Evolutionary conservation across 805 yeast genomes (phyloP).

Genomic region (Starmera pachycereana): DNA sequence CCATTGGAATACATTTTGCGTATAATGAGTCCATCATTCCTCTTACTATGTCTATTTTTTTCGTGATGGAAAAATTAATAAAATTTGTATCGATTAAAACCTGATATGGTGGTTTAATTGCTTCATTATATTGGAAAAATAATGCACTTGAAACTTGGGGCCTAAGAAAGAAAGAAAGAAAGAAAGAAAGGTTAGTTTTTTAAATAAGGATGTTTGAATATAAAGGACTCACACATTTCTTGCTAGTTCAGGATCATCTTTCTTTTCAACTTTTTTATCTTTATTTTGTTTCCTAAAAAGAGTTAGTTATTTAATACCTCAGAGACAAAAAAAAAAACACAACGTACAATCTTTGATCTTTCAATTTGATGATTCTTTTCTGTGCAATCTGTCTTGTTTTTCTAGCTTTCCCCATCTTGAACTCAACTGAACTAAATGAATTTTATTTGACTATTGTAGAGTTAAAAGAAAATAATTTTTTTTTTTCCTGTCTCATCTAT

Average conservation of each 20-base stretch:
- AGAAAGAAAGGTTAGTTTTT: conserved; percentile 11
- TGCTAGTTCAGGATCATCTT: conserved; percentile 69
- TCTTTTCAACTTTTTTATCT: conserved; percentile 26
- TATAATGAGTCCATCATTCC: conserved; percentile 95
- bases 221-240: conserved; percentile 31
- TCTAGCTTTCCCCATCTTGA: conserved; percentile 88
- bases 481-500: background rate
- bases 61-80: conserved; percentile 91
- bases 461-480: background rate
- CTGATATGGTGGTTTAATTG: conserved; percentile 97
- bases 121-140: conserved; percentile 87
- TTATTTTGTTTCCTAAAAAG: conserved; percentile 28
- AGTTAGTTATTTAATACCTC: background rate
- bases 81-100: conserved; percentile 94
- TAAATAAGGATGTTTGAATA: too few species aligned
- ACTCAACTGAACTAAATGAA: background rate
- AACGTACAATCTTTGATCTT: conserved; percentile 51
- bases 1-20: conserved; percentile 91
- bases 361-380: conserved; percentile 68
- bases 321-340: background rate
- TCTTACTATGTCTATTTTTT: conserved; percentile 86
- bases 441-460: background rate
- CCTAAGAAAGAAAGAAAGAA: conserved; percentile 23
- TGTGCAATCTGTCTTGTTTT: conserved; percentile 96
- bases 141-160: conserved; percentile 96